A percentile compares a stretch with the other conserved stretches of the same genome.
Conservation (phyloP, 2,329 filamentous ascomycete genomes). For the Periconia sp. region DNA sequence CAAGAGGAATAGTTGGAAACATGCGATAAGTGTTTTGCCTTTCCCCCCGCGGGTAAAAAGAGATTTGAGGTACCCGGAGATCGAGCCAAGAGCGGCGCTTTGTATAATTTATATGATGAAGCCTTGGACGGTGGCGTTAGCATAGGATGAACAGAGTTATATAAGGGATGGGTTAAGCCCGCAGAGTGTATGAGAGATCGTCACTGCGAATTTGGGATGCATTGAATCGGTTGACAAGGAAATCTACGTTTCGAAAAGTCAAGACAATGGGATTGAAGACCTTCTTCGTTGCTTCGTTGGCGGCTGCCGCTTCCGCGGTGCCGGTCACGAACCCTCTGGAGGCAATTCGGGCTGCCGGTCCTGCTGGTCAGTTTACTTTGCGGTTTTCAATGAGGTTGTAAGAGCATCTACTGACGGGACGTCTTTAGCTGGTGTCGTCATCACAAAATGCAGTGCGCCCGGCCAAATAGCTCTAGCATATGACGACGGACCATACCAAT, state of each 20-base stretch:
- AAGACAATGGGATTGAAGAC: conserved; percentile 26
- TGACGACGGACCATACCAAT: conserved; percentile 40
- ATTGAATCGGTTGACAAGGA: background rate
- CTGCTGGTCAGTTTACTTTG: background rate
- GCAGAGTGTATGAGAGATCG: background rate
- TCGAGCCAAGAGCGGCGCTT: background rate
- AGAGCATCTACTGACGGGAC: background rate
- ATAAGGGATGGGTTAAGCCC: background rate
- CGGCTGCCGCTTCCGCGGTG: conserved; percentile 19
- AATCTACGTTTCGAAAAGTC: background rate
- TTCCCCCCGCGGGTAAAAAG: background rate
- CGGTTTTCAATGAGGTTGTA: background rate
- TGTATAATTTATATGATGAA: background rate
- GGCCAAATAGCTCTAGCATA: conserved; percentile 37
- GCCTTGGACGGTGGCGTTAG: background rate
- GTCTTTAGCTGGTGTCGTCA: conserved; percentile 20
- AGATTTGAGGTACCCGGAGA: background rate
- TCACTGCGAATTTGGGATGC: background rate
- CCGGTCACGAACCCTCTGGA: conserved; percentile 29
- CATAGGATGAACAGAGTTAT: background rate
- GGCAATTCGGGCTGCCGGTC: conserved; percentile 24
- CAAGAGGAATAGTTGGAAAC: background rate
- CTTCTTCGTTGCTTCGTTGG: conserved; percentile 22
- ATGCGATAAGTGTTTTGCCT: background rate
- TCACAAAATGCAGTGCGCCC: conserved; percentile 30